Base-by-base conservation (phyloP, 2,329 filamentous ascomycete species). In the Nannizziopsis arthrosporioides region DNA sequence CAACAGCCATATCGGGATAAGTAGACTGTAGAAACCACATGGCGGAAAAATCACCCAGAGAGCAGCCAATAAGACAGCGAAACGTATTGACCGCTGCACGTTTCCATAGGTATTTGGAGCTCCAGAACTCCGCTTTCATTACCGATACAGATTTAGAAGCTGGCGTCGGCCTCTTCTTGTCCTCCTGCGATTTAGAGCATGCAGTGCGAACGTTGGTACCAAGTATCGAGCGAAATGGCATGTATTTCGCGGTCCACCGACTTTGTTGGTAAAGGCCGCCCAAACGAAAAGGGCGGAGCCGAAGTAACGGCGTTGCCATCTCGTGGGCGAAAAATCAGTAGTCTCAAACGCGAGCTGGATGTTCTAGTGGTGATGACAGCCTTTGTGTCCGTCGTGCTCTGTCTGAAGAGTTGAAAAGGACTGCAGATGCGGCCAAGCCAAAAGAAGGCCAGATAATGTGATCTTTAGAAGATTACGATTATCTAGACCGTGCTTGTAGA, bases 61-160 rank as follows among this genome's bases (percentile, higher is more conserved):
- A 77, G 53, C 76, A 78, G 6, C 76, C 75, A 1, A 74, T 60
- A 1, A 78, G 65, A 51, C 76, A 79, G 5, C 75, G 72, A 2
- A 75, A 57, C 0, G 76, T 78, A 54, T 78, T 78, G 53, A 78
- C 56, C 0, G 64, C 62, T 0, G 75, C 72, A n/a, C 75, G 63
- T 19, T 61, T 65, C 75, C 75, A 78, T 0, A 64, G 59, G 9
- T 58, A 49, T 9, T 44, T 54, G n/a, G 57, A 64, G 2, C 54
- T 51, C 68, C 68, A 70, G 53, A 69, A 69, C 18, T 12, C 36
- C 6, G 45, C 11, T 19, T 15, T 47, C 22, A 49, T 11, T 4
- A 47, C 35, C 5, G 52, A 50, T 17, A 39, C 17, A 8, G 32
- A 15, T 12, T 30, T 15, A 4, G 31, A 17, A 32, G 11, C 17